Conservation (phyloP, 2,329 filamentous ascomycete species). For the Penicillium sumatraense region DNA sequence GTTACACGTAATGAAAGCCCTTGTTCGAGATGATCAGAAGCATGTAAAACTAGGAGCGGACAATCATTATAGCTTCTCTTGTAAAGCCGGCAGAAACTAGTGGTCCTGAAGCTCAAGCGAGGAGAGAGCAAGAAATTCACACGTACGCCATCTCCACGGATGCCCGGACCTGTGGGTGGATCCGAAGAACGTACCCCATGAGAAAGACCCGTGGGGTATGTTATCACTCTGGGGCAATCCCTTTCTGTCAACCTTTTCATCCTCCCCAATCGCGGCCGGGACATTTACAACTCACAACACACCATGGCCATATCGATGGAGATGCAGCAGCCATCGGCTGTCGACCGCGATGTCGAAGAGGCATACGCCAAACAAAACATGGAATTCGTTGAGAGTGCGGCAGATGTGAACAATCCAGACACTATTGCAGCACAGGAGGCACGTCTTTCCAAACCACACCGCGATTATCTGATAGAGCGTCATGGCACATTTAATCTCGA, state of each 20-base stretch:
- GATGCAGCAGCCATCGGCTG: not conserved
- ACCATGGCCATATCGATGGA: not conserved
- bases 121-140: not conserved
- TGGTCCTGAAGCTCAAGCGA: not conserved
- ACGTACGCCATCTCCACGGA: not conserved
- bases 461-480: conserved; percentile 56
- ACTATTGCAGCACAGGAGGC: conserved; percentile 27
- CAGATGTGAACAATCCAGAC: conserved; percentile 28
- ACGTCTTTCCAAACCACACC: conserved; percentile 33
- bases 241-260: not conserved
- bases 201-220: not conserved
- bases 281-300: not conserved
- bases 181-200: not conserved
- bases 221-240: not conserved
- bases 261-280: not conserved
- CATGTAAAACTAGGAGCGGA: not conserved
- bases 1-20: not conserved
- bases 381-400: conserved; percentile 35
- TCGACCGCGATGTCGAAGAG: not conserved
- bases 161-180: not conserved
- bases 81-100: not conserved
- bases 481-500: conserved; percentile 62
- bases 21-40: not conserved
- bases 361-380: conserved; percentile 18
- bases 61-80: not conserved